A percentile compares a stretch with the other conserved stretches of the same genome.
These are phyloP conservation scores for Zopfochytrium polystomum DNA, from an alignment of 371 early-diverging fungal species.

Conservation along the genomic window DNA sequence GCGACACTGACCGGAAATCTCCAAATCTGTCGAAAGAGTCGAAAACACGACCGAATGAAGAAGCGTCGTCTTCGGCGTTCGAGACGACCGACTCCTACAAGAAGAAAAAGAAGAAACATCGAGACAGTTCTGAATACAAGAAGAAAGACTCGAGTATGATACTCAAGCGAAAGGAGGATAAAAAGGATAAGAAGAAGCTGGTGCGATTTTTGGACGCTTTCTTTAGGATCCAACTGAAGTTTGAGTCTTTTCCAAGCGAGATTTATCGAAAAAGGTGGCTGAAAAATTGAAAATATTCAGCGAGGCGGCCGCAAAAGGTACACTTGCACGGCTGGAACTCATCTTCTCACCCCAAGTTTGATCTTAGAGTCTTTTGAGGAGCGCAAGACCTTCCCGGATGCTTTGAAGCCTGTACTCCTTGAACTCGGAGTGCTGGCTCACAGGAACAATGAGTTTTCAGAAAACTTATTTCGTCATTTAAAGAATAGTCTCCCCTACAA, in stretches of 20 bases:
- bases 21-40: too few species aligned
- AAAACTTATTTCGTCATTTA: constrained; percentile 27
- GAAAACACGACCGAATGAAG: neutral
- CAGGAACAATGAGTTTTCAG: constrained; percentile 11
- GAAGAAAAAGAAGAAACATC: neutral
- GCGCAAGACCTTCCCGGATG: constrained; percentile 31
- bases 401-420: constrained; percentile 29
- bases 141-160: neutral
- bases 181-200: constrained; percentile 2
- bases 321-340: too few species aligned
- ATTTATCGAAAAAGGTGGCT: too few species aligned
- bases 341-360: too few species aligned
- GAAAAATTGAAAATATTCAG: too few species aligned
- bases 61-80: neutral
- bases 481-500: constrained; percentile 36
- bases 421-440: constrained; percentile 21
- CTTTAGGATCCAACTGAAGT: too few species aligned
- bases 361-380: constrained; percentile 27
- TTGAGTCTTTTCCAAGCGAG: too few species aligned
- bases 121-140: constrained; percentile 2
- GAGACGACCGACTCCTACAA: neutral
- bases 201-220: neutral
- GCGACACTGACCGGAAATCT: too few species aligned
- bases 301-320: too few species aligned
- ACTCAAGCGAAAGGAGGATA: constrained; percentile 2